phyloP scores from a whole-genome alignment of 2,329 filamentous ascomycete genomes.

The Colletotrichum chrysophilum region DNA sequence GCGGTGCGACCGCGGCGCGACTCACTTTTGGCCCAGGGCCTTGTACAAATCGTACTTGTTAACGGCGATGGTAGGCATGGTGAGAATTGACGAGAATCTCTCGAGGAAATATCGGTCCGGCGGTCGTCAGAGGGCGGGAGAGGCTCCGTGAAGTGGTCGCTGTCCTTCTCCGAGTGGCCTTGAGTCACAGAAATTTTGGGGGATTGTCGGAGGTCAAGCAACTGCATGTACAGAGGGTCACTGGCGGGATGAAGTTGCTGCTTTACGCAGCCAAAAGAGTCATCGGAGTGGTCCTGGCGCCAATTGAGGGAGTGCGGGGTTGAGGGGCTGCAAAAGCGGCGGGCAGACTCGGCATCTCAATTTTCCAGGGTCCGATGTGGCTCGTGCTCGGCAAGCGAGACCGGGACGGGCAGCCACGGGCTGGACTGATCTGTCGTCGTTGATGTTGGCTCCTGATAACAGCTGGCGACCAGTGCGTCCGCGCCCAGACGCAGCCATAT shows the following conservation, averaged over 20 bases:
- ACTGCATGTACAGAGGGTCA: constrained; percentile 3
- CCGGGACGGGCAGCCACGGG: background rate
- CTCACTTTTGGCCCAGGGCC: constrained; percentile 86
- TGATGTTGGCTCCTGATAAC: background rate
- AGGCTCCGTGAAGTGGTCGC: constrained; percentile 5
- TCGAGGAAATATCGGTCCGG: background rate
- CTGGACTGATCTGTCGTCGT: background rate
- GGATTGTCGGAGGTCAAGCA: constrained; percentile 16
- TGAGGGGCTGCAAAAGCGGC: constrained; percentile 20
- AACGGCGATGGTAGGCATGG: constrained; percentile 95
- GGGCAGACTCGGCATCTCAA: constrained; percentile 15
- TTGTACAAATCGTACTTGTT: constrained; percentile 97
- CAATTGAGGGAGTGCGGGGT: constrained; percentile 5
- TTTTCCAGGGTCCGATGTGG: constrained; percentile 22
- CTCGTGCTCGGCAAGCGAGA: background rate
- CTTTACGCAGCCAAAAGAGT: background rate
- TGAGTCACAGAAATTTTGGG: constrained; percentile 49
- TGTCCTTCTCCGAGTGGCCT: constrained; percentile 20
- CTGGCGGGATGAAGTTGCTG: constrained; percentile 16
- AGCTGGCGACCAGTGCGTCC: constrained; percentile 11
- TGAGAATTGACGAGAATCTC: constrained; percentile 27
- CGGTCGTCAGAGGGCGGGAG: constrained; percentile 14
- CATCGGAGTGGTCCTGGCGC: background rate
- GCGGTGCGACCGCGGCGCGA: constrained; percentile 28
- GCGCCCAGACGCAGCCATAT: background rate